phyloP scores from a whole-genome alignment of 2,329 filamentous ascomycete species.

The Phialophora macrospora region DNA sequence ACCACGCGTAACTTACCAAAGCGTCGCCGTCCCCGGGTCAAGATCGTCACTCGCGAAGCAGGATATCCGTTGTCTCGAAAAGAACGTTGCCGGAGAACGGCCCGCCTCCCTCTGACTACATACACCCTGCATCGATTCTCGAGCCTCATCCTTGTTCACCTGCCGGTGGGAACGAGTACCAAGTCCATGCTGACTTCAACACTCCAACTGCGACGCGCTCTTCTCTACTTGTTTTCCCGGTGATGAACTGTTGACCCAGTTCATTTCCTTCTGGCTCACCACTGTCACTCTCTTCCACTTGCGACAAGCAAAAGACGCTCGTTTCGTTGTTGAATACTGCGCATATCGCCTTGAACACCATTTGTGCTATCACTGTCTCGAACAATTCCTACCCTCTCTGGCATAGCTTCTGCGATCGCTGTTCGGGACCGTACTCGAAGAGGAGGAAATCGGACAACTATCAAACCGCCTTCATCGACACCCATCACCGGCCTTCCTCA shows the following conservation, averaged over 20 bases:
- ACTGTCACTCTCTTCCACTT: constrained; percentile 20
- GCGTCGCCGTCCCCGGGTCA: constrained; percentile 6
- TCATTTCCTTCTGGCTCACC: constrained; percentile 11
- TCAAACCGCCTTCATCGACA: not conserved
- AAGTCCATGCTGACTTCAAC: constrained; percentile 14
- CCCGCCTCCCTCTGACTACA: constrained; percentile 17
- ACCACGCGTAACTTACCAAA: constrained; percentile 15
- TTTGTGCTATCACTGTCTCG: constrained; percentile 19
- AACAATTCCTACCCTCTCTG: constrained; percentile 18
- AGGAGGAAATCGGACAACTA: constrained; percentile 13
- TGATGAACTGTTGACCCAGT: constrained; percentile 22
- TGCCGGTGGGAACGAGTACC: constrained; percentile 4
- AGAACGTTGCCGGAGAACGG: constrained; percentile 5
- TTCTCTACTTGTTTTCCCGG: constrained; percentile 11
- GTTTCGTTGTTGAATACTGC: constrained; percentile 18
- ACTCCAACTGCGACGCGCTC: constrained; percentile 18
- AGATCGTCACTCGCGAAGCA: constrained; percentile 9
- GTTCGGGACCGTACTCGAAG: constrained; percentile 15
- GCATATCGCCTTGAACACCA: constrained; percentile 7
- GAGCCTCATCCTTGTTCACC: constrained; percentile 20
- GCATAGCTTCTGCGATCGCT: constrained; percentile 6
- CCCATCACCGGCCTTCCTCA: not conserved
- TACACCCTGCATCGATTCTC: constrained; percentile 11
- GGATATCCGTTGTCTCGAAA: not conserved
- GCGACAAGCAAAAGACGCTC: constrained; percentile 17